Base-by-base conservation (phyloP, 2,329 filamentous ascomycete species). In the Aspergillus nomiae region DNA sequence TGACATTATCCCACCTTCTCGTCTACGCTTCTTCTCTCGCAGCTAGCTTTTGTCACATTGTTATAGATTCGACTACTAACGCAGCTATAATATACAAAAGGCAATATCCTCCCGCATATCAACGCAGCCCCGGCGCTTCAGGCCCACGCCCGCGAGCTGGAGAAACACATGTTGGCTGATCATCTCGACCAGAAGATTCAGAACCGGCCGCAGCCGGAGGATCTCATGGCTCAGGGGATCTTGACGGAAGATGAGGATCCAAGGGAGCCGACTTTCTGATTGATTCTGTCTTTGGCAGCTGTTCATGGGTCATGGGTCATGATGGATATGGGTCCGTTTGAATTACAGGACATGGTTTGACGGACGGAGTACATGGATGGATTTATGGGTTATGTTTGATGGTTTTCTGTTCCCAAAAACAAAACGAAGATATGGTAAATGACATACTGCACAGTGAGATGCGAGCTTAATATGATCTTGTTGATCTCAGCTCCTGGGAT, bases 91-190 rank as follows among this genome's bases (percentile, higher is more conserved):
- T 53, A 6, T 19, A 19, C 41, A 2, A 32, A 54, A 63, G 57
- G 57, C 36, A 63, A 63, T 36, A 66, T 66, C 76, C 88, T 97
- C 30, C 91, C 92, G 30, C 87, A 89, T 61, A 90, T 90, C 36
- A 90, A 79, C 58, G 92, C 90, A 21, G 92, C 93, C 0, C 93
- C 94, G 0, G 86, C 90, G 2, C 83, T 97, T 59, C 89, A 90
- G 74, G 92, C 90, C 61, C 88, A 92, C 65, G 92, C 95, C 78
- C 90, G 87, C 73, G 92, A 96, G 82, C 88, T 97, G 48, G 88
- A 93, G 78, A 92, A 89, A 76, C 90, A 92, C 77, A 97, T 97
- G 93, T 87, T 90, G 16, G 90, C 89, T 63, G 92, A 97, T 77
- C 90, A 86, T 60, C 84, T 97, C 65, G 95, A 96, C 78, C 92